Evolutionary conservation across 2,329 filamentous ascomycete species (phyloP), one percentile per base, ranked within the genome.

Genomic region (Claviceps maximensis): DNA sequence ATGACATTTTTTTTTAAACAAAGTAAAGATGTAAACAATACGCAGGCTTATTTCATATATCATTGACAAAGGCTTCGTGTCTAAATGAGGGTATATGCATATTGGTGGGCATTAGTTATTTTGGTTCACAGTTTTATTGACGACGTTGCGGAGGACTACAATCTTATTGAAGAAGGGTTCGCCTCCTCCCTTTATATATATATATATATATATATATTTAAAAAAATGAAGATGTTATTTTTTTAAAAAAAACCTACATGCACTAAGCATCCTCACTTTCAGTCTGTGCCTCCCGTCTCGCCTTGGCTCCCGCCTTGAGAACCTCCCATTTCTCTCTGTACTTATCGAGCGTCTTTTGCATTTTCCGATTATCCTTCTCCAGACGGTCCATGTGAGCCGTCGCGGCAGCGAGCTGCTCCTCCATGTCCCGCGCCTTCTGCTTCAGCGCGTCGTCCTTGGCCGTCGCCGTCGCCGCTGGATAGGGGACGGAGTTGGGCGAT

Each of bases 301-400:
- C 79, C 65, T 82, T 82, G 49, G 78, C 79, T 0, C 78, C 77
- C 0, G 79, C 79, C 62, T 81, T 82, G 45, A 82, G 66, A 62
- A 76, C 70, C 60, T 82, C 78, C 79, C 79, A 82, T 60, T 77
- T 76, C 56, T 81, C 77, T 17, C 78, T 69, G 58, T 82, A 82
- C 62, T 78, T 78, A 49, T 74, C 70, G 51, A 82, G 62, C 54
- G 77, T 80, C 60, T 75, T 73, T 56, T 77, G 71, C 64, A 77
- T 74, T 59, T 76, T 79, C 33, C 70, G 70, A 50, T 80, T 75
- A 53, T 79, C 77, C 63, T 71, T 74, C 71, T 96, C 81, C 48
- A 88, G 71, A 47, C 77, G 77, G 48, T 85, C 80, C 59, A 83
- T 76, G 57, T 86, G 80, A 58, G 77, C 78, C 52, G 76, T 69